Evolutionary conservation across 805 yeast species (phyloP).

Genomic region (Peterozyma toletana): DNA sequence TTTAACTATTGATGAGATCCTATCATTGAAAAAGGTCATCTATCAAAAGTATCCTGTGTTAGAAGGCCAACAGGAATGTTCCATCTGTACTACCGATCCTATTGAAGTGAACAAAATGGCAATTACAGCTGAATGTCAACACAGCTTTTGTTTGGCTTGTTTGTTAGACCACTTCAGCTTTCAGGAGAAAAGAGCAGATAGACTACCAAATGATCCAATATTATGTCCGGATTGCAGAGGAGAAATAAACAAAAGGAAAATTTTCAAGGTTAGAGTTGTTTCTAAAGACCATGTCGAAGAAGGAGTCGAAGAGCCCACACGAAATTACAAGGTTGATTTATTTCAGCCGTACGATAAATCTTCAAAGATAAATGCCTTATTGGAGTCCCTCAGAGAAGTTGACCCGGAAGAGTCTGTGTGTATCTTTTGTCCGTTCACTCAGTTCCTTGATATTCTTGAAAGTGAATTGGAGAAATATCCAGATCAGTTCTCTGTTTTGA

Average conservation of each 20-base stretch:
- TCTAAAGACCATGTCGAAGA: not conserved
- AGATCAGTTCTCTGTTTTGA: slow-evolving; percentile 45
- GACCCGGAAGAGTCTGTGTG: slow-evolving; percentile 68
- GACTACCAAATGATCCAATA: slow-evolving; percentile 30
- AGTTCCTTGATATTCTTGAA: slow-evolving; percentile 71
- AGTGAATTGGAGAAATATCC: slow-evolving; percentile 39
- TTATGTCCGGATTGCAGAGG: slow-evolving; percentile 76
- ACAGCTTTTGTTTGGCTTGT: slow-evolving; percentile 70
- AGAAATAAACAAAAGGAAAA: slow-evolving; percentile 38
- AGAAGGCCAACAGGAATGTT: slow-evolving; percentile 55
- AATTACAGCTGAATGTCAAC: slow-evolving; percentile 73
- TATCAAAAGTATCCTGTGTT: slow-evolving; percentile 21
- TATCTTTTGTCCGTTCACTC: slow-evolving; percentile 86
- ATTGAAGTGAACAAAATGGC: slow-evolving; percentile 43
- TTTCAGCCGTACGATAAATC: slow-evolving; percentile 52
- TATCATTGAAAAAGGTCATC: slow-evolving; percentile 19
- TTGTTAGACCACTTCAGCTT: slow-evolving; percentile 67
- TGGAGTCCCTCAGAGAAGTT: slow-evolving; percentile 51
- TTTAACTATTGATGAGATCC: slow-evolving; percentile 17
- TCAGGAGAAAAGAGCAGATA: slow-evolving; percentile 30
- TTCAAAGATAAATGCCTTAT: slow-evolving; percentile 64
- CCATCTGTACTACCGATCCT: slow-evolving; percentile 73
- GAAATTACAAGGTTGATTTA: slow-evolving; percentile 25
- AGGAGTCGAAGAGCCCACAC: slow-evolving; percentile 6
- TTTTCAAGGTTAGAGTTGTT: slow-evolving; percentile 31